Evolutionary conservation across 495 filamentous ascomycete genomes (phyloP), one percentile per base, ranked within the genome.

Genomic region (Acidiella bohemica): DNA sequence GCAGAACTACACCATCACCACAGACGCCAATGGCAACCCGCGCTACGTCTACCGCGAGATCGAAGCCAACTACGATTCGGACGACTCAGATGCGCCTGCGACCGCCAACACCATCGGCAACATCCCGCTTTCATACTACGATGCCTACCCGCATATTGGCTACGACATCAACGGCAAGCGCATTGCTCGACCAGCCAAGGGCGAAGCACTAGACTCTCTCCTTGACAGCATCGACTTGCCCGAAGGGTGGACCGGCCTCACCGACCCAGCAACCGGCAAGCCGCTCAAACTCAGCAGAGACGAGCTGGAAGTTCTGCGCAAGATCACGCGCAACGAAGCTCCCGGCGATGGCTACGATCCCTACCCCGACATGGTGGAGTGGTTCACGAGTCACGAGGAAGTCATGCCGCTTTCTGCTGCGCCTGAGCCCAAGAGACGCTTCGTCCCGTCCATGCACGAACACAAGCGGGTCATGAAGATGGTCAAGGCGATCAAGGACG

Each of bases 101-200:
- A 74, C 77, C 19, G 65, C 66, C 10, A 97, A 96, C 58, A 95
- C 90, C 3, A 93, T 97, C 56, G 90, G 90, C 42, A 71, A 96
- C 56, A 97, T 97, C 44, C 84, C 88, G 10, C 60, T 96, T 14
- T 78, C 78, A 20, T 94, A 93, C 63, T 97, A 97, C 68, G 88
- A 96, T 55, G 79, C 81, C 32, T 96, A 94, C 56, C 90, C 92
- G 39, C 90, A 97, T 59, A 94, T 97, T 58, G 90, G 90, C 29
- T 97, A 97, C 61, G 82, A 95, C 56, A 94, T 97, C 61, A 93
- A 97, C 63, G 90, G 90, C 59, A 94, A 86, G 68, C 93, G 83
- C 60, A 92, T 97, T 41, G 78, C 92, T 76, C 82, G 90, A 32
- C 90, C 90, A 2, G 90, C 90, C 22, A 86, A 84, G 55, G 90